Evolutionary conservation across 23 red algal species (phyloP).

Genomic region (Gracilariopsis chorda): DNA sequence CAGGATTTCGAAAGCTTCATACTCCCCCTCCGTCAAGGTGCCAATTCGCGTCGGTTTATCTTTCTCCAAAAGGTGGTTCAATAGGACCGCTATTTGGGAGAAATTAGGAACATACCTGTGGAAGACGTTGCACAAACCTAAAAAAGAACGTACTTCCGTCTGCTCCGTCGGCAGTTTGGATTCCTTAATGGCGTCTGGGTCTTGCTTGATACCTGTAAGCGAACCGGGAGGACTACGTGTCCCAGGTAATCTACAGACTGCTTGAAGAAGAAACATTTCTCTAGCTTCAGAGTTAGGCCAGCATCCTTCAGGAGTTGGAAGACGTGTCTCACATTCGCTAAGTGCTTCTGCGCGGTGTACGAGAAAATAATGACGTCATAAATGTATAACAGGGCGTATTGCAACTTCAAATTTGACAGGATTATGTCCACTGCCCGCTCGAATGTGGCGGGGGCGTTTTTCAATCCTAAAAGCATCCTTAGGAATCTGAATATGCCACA

Average conservation of each 20-base stretch:
- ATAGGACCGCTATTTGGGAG: not conserved
- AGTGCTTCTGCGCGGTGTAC: not conserved
- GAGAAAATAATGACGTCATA: not conserved
- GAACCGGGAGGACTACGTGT: not conserved
- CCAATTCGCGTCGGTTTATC: conserved; percentile 18
- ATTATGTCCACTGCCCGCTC: not conserved
- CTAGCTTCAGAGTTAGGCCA: not conserved
- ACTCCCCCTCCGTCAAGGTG: no score
- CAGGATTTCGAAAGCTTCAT: no score
- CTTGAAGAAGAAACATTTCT: not conserved
- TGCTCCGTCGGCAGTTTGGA: not conserved
- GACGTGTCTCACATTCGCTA: not conserved
- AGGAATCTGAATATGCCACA: not conserved
- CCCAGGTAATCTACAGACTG: not conserved
- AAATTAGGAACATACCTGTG: not conserved
- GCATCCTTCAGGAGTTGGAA: not conserved
- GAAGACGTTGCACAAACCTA: not conserved
- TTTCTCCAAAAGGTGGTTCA: not conserved
- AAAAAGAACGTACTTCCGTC: not conserved
- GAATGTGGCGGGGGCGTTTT: not conserved
- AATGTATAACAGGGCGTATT: not conserved
- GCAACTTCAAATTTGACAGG: not conserved
- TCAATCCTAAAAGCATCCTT: not conserved
- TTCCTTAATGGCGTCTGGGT: not conserved
- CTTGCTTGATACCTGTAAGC: not conserved